Evolutionary conservation across 2,329 filamentous ascomycete genomes (phyloP).

Genomic region (Fonsecaea pedrosoi): DNA sequence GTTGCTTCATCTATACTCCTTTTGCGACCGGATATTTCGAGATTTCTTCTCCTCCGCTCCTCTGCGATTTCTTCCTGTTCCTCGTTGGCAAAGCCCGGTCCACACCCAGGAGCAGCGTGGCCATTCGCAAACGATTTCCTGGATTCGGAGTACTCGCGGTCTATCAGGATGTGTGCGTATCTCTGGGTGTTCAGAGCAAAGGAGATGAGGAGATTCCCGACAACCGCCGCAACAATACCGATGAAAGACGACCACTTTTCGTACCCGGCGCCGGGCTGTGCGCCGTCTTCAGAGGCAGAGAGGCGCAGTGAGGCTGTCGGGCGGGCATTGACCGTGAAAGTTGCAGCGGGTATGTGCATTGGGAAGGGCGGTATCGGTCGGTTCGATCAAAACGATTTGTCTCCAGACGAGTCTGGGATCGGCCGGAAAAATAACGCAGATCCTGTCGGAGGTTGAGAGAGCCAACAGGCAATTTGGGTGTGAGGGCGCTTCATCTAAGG

Average conservation of each 20-base stretch:
- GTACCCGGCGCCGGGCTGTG: conserved; percentile 23
- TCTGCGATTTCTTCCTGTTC: conserved; percentile 36
- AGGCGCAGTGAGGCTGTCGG: conserved; percentile 4
- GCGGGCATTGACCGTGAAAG: conserved; percentile 8
- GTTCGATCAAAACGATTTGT: not conserved
- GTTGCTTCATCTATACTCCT: conserved; percentile 27
- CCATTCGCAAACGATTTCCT: conserved; percentile 21
- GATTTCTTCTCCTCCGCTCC: conserved; percentile 29
- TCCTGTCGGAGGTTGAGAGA: not conserved
- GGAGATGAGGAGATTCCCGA: conserved; percentile 91
- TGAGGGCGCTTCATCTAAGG: conserved; percentile 4
- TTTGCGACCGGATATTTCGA: conserved; percentile 15
- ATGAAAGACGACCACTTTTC: conserved; percentile 84
- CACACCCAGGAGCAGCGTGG: not conserved
- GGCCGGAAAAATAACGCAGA: conserved; percentile 5
- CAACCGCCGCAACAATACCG: conserved; percentile 89
- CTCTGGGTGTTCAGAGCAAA: conserved; percentile 95
- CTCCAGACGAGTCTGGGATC: not conserved
- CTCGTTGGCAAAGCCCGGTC: conserved; percentile 31
- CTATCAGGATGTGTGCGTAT: conserved; percentile 88
- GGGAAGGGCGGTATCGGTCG: conserved; percentile 4
- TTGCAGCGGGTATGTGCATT: conserved; percentile 21
- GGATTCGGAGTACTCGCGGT: conserved; percentile 69
- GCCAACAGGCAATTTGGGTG: not conserved
- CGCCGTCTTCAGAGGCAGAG: not conserved